Evolutionary conservation across 2,329 filamentous ascomycete genomes (phyloP), one percentile per base, ranked within the genome.

Genomic region (Hypocrella siamensis): DNA sequence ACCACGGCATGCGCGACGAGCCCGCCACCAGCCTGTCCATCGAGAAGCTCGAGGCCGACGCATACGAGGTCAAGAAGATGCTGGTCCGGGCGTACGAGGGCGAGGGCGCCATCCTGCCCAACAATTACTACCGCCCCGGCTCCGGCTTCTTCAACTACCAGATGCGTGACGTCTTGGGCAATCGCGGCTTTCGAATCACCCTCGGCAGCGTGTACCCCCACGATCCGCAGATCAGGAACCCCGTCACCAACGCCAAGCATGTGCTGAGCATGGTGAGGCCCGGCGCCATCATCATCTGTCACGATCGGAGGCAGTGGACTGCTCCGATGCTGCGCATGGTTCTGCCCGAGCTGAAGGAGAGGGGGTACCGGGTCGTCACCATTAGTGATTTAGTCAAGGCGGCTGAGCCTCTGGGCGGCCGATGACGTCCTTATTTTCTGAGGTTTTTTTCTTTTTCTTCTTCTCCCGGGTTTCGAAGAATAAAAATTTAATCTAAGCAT

Each of bases 1-100:
- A 93, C 55, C 85, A 93, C 54, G 85, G 80, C 8, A 86, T 90
- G 82, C 70, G 75, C 50, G 85, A 93, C 53, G 82, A 90, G 58
- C 74, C 83, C 1, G 78, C 76, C 8, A 63, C 69, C 28, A 60
- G 60, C 0, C 60, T 93, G 17, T 54, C 61, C 26, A 63, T 75
- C 31, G 57, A 57, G 1, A 63, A 68, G 38, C 66, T 93, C 2
- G 55, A 61, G 22, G 46, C 49, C 1, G 72, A 93, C 57, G 75
- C 92, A 31, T 47, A 53, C 10, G 42, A 62, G 9, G 82, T 92
- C 12, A 73, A 83, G 42, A 48, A 40, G 0, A 60, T 70, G 46
- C 70, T 85, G 31, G 54, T 61, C 7, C 42, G 49, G 0, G 72
- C 74, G 2, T 80, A 82, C 46, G 44, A 38, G 26, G 59, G 54